Conservation (phyloP, 345 rosid species). For the Hypericum perforatum region DNA sequence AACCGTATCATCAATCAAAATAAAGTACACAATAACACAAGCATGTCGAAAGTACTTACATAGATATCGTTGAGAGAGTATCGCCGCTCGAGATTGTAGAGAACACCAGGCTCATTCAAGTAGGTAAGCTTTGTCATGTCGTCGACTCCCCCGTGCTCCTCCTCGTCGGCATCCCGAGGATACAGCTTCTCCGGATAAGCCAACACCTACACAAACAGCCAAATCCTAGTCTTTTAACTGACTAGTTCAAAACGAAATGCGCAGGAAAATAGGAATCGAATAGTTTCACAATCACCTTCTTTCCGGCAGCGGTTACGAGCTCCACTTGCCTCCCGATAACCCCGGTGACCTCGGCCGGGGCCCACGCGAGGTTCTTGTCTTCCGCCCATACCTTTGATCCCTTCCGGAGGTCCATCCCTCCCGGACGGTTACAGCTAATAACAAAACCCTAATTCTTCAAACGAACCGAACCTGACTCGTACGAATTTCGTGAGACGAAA, state of each 20-base stretch:
- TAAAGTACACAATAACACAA: neutral
- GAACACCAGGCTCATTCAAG: slow-evolving; percentile 97
- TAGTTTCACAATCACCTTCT: slow-evolving; percentile 36
- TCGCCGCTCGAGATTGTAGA: slow-evolving; percentile 78
- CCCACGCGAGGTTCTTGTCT: slow-evolving; percentile 81
- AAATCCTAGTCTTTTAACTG: neutral
- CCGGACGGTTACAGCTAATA: slow-evolving; percentile 11
- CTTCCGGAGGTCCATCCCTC: slow-evolving; percentile 39
- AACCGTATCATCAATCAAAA: too few relatives aligned
- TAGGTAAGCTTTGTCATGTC: slow-evolving; percentile 93
- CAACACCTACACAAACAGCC: slow-evolving; percentile 31
- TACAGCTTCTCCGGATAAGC: slow-evolving; percentile 43
- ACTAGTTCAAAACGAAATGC: neutral
- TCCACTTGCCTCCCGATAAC: slow-evolving; percentile 44
- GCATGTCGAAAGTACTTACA: slow-evolving; percentile 31
- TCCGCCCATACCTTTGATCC: slow-evolving; percentile 83
- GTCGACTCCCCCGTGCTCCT: slow-evolving; percentile 90
- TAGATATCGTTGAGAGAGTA: slow-evolving; percentile 89
- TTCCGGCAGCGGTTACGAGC: slow-evolving; percentile 37
- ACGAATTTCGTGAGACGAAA: neutral
- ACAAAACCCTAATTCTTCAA: slow-evolving; percentile 10
- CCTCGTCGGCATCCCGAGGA: slow-evolving; percentile 69
- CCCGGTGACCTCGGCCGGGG: slow-evolving; percentile 54
- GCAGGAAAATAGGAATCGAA: neutral
- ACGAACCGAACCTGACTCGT: neutral